phyloP scores from a whole-genome alignment of 495 filamentous ascomycete genomes.

The Annulohypoxylon nitens region DNA sequence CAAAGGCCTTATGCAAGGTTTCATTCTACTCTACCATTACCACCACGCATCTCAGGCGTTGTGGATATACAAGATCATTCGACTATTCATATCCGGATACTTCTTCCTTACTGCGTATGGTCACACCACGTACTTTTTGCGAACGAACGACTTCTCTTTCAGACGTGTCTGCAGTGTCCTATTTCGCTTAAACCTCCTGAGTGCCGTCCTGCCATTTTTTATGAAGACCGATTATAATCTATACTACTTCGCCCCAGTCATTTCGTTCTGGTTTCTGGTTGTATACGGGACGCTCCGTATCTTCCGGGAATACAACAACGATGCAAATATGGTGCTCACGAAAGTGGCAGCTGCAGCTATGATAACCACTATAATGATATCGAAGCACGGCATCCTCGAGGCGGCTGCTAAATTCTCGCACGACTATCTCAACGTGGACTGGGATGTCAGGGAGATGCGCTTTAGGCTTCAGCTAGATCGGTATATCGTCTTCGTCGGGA shows the following conservation, averaged over 20 bases:
- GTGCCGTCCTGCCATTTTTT: constrained; percentile 65
- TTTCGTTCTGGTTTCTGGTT: constrained; percentile 72
- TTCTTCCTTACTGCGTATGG: constrained; percentile 73
- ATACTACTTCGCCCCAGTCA: constrained; percentile 72
- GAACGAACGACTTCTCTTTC: constrained; percentile 67
- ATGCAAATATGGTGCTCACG: constrained; percentile 56
- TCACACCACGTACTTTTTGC: constrained; percentile 68
- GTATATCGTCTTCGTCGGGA: constrained; percentile 46
- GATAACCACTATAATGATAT: constrained; percentile 58
- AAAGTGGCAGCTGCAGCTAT: constrained; percentile 65
- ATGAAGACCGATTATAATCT: constrained; percentile 69
- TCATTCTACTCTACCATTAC: constrained; percentile 71
- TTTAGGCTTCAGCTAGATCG: constrained; percentile 42
- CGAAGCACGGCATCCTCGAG: constrained; percentile 61
- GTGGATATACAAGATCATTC: constrained; percentile 66
- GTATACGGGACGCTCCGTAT: constrained; percentile 64
- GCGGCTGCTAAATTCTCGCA: constrained; percentile 52
- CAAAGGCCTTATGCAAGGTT: constrained; percentile 74
- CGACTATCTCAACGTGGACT: constrained; percentile 56
- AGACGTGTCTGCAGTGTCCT: constrained; percentile 62
- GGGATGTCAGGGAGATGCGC: constrained; percentile 41
- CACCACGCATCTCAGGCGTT: constrained; percentile 64
- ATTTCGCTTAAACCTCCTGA: constrained; percentile 69
- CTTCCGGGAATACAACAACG: constrained; percentile 56
- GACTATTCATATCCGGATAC: constrained; percentile 70